Conservation (phyloP, 1,139 yeast genomes). For the Sugiyamaella neomexicana region DNA sequence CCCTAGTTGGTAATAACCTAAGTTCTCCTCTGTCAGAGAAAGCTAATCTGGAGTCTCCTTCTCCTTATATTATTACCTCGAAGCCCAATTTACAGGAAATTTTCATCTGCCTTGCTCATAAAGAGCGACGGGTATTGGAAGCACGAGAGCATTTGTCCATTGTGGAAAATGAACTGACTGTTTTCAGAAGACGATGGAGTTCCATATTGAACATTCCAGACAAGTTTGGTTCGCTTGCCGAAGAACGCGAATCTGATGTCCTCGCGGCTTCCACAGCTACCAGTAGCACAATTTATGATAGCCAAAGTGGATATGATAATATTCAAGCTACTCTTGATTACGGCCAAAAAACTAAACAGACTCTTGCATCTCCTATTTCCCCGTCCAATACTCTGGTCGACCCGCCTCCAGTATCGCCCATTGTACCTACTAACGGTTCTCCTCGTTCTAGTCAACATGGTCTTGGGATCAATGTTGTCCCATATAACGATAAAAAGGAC, state of each 20-base stretch:
- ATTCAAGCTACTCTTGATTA: not conserved
- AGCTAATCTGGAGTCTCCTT: constrained; percentile 25
- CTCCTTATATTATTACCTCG: constrained; percentile 31
- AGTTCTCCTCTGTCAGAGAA: constrained; percentile 14
- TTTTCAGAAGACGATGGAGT: constrained; percentile 32
- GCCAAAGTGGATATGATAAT: no score
- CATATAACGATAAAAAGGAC: constrained; percentile 1
- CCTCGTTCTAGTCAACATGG: constrained; percentile 8
- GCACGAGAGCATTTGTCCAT: constrained; percentile 37
- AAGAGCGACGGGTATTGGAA: constrained; percentile 42
- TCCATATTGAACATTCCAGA: constrained; percentile 26
- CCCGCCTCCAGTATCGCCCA: not conserved
- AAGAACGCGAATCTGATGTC: not conserved
- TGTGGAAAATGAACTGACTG: constrained; percentile 34
- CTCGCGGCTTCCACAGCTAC: no score
- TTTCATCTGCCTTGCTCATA: constrained; percentile 39
- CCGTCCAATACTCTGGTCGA: not conserved
- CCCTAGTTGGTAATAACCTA: constrained; percentile 5
- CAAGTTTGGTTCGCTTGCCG: not conserved
- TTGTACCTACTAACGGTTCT: no score
- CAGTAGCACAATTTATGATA: no score
- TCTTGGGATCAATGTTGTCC: constrained; percentile 9
- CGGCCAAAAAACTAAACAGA: not conserved
- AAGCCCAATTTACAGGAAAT: constrained; percentile 38
- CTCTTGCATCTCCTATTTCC: not conserved